These are phyloP conservation scores for Botrytis elliptica DNA, from an alignment of 2,329 filamentous ascomycete genomes.

Conservation along the genomic window DNA sequence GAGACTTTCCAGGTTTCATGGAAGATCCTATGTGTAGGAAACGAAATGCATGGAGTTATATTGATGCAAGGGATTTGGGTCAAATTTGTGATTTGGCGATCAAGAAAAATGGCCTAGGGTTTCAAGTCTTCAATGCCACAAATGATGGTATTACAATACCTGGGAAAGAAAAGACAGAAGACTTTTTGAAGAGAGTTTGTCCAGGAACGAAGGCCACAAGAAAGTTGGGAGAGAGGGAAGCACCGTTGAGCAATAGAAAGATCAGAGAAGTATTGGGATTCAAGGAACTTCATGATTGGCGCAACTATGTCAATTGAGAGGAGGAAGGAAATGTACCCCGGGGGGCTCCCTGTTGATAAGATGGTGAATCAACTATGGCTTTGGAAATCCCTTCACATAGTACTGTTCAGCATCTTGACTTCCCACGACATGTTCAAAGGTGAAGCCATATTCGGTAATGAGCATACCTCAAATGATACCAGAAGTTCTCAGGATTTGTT, in stretches of 20 bases:
- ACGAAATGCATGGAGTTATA: not conserved
- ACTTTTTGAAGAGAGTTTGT: not conserved
- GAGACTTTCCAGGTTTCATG: not conserved
- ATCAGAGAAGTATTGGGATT: not conserved
- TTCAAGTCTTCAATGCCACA: not conserved
- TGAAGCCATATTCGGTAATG: not conserved
- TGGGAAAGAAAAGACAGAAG: not conserved
- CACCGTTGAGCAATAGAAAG: not conserved
- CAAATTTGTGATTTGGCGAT: not conserved
- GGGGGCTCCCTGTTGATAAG: not conserved
- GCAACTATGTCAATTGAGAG: not conserved
- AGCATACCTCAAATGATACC: not conserved
- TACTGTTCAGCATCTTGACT: fast-evolving
- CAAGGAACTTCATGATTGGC: not conserved
- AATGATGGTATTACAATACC: not conserved
- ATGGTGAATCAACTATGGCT: not conserved
- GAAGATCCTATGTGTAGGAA: not conserved
- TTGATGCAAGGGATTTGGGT: not conserved
- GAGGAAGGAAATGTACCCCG: fast-evolving
- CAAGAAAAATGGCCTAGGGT: not conserved
- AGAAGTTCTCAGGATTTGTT: not conserved
- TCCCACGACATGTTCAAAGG: not conserved
- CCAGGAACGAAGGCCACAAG: not conserved
- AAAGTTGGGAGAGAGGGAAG: not conserved
- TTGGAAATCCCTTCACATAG: not conserved